These are phyloP conservation scores for Neopestalotiopsis clavispora DNA, from an alignment of 2,329 filamentous ascomycete species.

Conservation along the genomic window DNA sequence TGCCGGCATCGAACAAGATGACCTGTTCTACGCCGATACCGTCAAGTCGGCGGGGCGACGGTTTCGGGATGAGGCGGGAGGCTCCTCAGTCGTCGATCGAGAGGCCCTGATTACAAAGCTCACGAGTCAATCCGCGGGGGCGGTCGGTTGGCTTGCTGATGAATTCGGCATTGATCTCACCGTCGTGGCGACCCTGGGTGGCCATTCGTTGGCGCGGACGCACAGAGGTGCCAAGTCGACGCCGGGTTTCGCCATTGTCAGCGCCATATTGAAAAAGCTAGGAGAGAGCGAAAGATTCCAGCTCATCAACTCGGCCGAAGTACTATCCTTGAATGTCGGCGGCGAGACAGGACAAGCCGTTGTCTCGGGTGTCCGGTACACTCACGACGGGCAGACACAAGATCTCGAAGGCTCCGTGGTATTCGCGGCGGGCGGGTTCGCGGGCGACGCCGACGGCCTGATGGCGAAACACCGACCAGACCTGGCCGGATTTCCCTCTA, in stretches of 20 bases:
- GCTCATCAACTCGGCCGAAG: conserved; percentile 56
- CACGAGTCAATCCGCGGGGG: conserved; percentile 50
- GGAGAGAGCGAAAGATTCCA: conserved; percentile 54
- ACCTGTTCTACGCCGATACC: conserved; percentile 60
- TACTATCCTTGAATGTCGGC: conserved; percentile 51
- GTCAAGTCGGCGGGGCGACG: conserved; percentile 57
- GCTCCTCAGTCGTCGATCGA: conserved; percentile 35
- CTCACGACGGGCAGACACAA: conserved; percentile 38
- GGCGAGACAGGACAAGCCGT: conserved; percentile 28
- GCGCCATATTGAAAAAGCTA: conserved; percentile 55
- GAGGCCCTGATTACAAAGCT: conserved; percentile 53
- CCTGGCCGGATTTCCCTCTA: conserved; percentile 63
- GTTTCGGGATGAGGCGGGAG: conserved; percentile 36
- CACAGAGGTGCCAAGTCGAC: conserved; percentile 60
- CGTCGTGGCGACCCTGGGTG: conserved; percentile 62
- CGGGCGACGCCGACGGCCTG: conserved; percentile 62
- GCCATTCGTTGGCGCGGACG: conserved; percentile 60
- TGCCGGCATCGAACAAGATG: conserved; percentile 38
- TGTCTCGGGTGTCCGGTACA: conserved; percentile 58
- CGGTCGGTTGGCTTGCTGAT: conserved; percentile 61
- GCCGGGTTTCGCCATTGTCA: conserved; percentile 64
- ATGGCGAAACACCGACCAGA: conserved; percentile 63
- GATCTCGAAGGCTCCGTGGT: conserved; percentile 58
- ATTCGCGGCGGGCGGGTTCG: conserved; percentile 67
- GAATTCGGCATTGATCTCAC: conserved; percentile 63